Percentiles rank a stretch among this genome's conserved stretches.
Conservation (phyloP, 805 yeast species). For the Cyberlindnera xylosilytica region DNA sequence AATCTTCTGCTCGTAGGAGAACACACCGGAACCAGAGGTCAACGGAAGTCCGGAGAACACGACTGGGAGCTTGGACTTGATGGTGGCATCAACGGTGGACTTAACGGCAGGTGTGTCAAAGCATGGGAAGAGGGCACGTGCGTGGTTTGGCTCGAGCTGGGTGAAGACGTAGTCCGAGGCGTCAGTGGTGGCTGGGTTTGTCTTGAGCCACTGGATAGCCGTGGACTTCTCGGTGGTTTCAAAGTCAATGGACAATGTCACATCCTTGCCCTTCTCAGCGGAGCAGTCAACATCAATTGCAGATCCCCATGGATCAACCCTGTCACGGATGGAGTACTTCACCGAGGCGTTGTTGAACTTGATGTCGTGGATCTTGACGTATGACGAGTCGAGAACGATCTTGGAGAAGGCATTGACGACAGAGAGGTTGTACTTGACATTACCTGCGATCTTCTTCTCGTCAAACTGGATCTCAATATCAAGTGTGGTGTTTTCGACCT, state of each 20-base stretch:
- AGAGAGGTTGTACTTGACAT: conserved; percentile 45
- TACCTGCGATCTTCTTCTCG: conserved; percentile 49
- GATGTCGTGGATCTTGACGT: conserved; percentile 44
- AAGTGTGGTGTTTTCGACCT: conserved; percentile 49
- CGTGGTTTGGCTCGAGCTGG: conserved; percentile 90
- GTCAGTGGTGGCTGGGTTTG: conserved; percentile 70
- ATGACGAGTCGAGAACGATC: conserved; percentile 70
- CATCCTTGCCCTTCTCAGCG: conserved; percentile 5
- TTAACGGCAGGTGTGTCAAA: conserved; percentile 89
- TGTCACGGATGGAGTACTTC: conserved; percentile 34
- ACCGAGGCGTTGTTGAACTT: conserved; percentile 37
- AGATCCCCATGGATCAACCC: conserved; percentile 58
- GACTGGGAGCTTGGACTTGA: conserved; percentile 63
- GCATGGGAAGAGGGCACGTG: conserved; percentile 82
- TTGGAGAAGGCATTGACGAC: conserved; percentile 29
- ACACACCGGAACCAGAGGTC: conserved; percentile 28
- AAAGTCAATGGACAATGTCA: conserved; percentile 45
- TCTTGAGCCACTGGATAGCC: conserved; percentile 78
- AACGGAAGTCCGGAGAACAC: conserved; percentile 70
- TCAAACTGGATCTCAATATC: conserved; percentile 55
- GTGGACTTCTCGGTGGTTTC: conserved; percentile 74
- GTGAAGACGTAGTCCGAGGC: conserved; percentile 57
- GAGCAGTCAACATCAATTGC: conserved; percentile 36
- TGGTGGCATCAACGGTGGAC: conserved; percentile 54
- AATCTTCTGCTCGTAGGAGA: conserved; percentile 63